Evolutionary conservation across 805 yeast species (phyloP).

Genomic region (Phaffomyces opuntiae): DNA sequence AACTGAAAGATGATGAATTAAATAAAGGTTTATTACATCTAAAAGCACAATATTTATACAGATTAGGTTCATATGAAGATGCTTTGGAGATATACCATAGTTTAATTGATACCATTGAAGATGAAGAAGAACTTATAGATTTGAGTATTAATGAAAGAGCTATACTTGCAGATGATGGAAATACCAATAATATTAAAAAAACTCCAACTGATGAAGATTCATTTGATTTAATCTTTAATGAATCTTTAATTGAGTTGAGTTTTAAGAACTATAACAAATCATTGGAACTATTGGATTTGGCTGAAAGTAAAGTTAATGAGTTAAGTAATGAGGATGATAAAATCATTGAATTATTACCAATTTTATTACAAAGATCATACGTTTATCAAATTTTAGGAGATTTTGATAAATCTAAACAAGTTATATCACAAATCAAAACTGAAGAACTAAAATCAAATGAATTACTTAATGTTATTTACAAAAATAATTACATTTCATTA

Average conservation of each 20-base stretch:
- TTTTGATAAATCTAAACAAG: conserved; percentile 26
- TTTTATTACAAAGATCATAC: conserved; percentile 53
- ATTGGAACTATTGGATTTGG: conserved; percentile 36
- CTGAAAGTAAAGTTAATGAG: conserved; percentile 36
- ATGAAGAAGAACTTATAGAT: conserved; percentile 39
- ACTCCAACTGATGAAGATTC: conserved; percentile 25
- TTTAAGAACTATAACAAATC: conserved; percentile 34
- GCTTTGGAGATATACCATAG: conserved; percentile 46
- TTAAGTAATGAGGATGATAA: conserved; percentile 37
- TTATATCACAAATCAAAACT: conserved; percentile 29
- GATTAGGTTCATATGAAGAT: conserved; percentile 41
- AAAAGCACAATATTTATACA: conserved; percentile 46
- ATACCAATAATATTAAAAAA: conserved; percentile 8
- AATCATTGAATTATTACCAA: conserved; percentile 49
- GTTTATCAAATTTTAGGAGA: conserved; percentile 39
- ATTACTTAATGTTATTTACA: conserved; percentile 23
- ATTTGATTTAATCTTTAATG: conserved; percentile 61
- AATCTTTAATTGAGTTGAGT: conserved; percentile 47
- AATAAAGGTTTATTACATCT: conserved; percentile 40
- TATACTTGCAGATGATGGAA: conserved; percentile 42
- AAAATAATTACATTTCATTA: conserved; percentile 23
- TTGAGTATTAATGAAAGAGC: conserved; percentile 65
- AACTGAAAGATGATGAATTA: conserved; percentile 16
- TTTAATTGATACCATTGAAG: conserved; percentile 31
- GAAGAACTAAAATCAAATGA: conserved; percentile 16